Conservation (phyloP, 2,329 filamentous ascomycete genomes). For the Colletotrichum paranaense region DNA sequence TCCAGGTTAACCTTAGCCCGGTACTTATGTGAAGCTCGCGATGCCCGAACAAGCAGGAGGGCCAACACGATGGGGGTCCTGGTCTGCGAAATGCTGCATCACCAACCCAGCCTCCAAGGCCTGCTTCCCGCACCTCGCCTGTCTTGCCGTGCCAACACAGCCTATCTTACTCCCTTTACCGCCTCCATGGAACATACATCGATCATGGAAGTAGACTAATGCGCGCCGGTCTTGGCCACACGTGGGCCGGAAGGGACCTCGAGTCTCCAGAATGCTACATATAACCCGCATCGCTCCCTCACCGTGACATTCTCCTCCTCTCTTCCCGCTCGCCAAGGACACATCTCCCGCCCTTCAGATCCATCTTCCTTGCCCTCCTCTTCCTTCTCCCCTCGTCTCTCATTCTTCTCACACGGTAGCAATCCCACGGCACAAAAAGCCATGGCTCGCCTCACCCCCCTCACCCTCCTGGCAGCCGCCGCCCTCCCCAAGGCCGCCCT, state of each 20-base stretch:
- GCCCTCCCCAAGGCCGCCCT: slow-evolving; percentile 25
- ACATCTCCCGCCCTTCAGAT: not conserved
- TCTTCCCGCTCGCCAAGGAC: slow-evolving; percentile 9
- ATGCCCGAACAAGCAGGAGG: slow-evolving; percentile 35
- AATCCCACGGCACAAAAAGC: not conserved
- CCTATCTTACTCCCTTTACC: not conserved
- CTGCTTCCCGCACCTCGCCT: not conserved
- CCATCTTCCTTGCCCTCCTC: not conserved
- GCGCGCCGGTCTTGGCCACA: slow-evolving; percentile 1
- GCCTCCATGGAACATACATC: not conserved
- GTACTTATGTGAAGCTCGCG: slow-evolving; percentile 15
- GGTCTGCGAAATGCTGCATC: not conserved
- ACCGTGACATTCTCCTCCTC: not conserved
- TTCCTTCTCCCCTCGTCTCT: too few relatives aligned
- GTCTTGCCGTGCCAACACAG: not conserved
- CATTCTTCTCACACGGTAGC: not conserved
- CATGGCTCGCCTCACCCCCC: slow-evolving; percentile 40
- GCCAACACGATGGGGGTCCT: not conserved
- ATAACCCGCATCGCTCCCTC: not conserved
- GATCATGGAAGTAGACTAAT: not conserved
- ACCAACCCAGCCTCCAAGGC: not conserved
- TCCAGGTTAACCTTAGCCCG: slow-evolving; percentile 10
- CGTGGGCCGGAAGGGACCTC: not conserved
- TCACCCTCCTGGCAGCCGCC: slow-evolving; percentile 39
- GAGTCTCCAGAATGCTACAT: not conserved